Percentiles rank a stretch among this genome's conserved stretches.
phyloP scores from a whole-genome alignment of 306 rosid species.

The Carpinus viminea region DNA sequence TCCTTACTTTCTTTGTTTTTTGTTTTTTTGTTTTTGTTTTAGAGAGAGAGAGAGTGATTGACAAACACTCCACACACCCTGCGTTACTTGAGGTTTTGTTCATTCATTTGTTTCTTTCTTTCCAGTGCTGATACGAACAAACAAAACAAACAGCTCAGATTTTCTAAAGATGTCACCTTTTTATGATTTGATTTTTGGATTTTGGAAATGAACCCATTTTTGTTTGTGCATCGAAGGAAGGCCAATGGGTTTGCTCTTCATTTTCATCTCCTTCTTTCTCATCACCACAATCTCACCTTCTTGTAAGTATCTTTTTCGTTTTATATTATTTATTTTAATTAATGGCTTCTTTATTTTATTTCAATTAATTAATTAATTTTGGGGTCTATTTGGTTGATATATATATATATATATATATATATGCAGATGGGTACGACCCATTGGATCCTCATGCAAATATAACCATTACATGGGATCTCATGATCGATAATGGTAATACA shows the following conservation, averaged over 20 bases:
- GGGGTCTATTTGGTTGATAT: slow-evolving; percentile 13
- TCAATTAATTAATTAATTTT: background rate
- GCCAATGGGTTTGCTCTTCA: slow-evolving; percentile 19
- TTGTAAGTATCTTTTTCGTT: slow-evolving; percentile 42
- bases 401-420: background rate
- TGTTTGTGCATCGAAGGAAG: slow-evolving; percentile 23
- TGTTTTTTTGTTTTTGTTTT: background rate
- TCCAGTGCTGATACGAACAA: background rate
- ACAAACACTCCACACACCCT: background rate
- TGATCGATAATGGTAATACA: slow-evolving; percentile 38
- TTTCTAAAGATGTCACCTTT: background rate
- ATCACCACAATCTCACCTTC: slow-evolving; percentile 40
- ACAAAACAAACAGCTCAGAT: background rate
- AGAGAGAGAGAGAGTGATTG: no score
- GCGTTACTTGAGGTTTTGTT: background rate
- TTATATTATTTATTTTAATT: background rate
- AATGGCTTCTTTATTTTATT: background rate
- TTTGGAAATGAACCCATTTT: slow-evolving; percentile 18
- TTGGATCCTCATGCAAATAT: slow-evolving; percentile 68
- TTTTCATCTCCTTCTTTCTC: slow-evolving; percentile 37
- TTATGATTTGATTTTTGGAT: background rate
- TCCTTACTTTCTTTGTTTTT: background rate
- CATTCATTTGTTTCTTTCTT: background rate
- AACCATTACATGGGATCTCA: slow-evolving; percentile 71
- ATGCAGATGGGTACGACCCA: slow-evolving; percentile 73